A percentile compares a stretch with the other conserved stretches of the same genome.
These are phyloP conservation scores for Fomitopsis serialis DNA, from an alignment of 768 basidiomycete genomes.

Conservation along the genomic window DNA sequence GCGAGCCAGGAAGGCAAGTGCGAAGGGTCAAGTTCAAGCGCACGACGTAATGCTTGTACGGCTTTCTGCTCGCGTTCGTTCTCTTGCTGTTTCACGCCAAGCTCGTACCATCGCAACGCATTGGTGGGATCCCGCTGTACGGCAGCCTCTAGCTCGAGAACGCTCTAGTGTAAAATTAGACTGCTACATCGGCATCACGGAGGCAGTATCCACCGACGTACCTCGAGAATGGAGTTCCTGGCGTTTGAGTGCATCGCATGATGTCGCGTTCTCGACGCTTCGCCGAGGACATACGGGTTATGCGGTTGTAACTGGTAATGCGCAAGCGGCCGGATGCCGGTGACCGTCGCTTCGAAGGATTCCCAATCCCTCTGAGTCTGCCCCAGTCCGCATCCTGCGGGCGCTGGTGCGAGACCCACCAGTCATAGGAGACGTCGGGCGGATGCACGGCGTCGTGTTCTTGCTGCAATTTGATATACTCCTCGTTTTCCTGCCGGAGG, in stretches of 20 bases:
- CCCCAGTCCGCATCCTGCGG: slow-evolving; percentile 48
- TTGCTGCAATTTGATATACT: slow-evolving; percentile 17
- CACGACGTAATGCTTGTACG: slow-evolving; percentile 74
- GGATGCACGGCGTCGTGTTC: neutral
- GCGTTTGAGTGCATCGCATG: slow-evolving; percentile 31
- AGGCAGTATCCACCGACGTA: slow-evolving; percentile 13
- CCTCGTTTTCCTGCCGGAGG: slow-evolving; percentile 30
- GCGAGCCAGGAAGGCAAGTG: slow-evolving; percentile 85
- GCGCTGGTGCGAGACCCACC: neutral
- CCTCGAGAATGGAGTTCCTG: slow-evolving; percentile 31
- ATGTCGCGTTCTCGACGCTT: slow-evolving; percentile 46
- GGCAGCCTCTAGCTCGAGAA: slow-evolving; percentile 84
- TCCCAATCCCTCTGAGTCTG: slow-evolving; percentile 77
- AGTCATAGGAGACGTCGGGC: neutral
- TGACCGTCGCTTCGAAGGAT: slow-evolving; percentile 65
- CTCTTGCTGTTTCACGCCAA: slow-evolving; percentile 97
- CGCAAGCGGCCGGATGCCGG: slow-evolving; percentile 52
- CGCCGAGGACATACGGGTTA: slow-evolving; percentile 74
- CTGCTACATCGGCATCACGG: neutral
- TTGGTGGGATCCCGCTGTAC: slow-evolving; percentile 75
- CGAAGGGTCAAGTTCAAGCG: slow-evolving; percentile 74
- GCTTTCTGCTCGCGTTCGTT: slow-evolving; percentile 94
- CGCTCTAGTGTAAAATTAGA: slow-evolving; percentile 45
- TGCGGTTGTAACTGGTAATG: slow-evolving; percentile 69
- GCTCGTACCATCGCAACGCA: slow-evolving; percentile 79